A percentile compares a stretch with the other conserved stretches of the same genome.
Conservation (phyloP, 192 early-diverging fungal species). For the Phycomyces nitens region DNA sequence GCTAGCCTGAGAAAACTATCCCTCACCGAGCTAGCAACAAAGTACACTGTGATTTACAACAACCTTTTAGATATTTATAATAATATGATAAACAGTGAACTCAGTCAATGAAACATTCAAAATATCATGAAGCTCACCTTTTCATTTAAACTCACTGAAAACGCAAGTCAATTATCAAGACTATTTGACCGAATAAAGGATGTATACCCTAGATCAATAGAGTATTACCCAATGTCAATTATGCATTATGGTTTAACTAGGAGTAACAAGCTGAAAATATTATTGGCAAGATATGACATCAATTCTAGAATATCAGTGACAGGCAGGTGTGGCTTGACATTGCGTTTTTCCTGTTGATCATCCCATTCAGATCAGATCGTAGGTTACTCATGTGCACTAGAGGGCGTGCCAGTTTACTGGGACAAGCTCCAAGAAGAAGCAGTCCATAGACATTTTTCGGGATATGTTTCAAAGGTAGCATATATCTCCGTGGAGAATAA, state of each 20-base stretch:
- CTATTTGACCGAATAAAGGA: background rate
- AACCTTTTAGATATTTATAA: constrained; percentile 98
- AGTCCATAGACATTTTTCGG: constrained; percentile 86
- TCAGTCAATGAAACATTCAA: constrained; percentile 64
- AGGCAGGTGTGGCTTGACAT: constrained; percentile 89
- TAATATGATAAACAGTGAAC: constrained; percentile 71
- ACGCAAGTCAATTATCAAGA: constrained; percentile 4
- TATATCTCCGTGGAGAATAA: no score
- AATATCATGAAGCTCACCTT: constrained; percentile 90
- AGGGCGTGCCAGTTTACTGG: constrained; percentile 79
- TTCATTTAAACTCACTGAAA: constrained; percentile 86
- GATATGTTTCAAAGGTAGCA: constrained; percentile 80
- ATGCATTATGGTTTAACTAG: no score
- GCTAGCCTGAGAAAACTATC: constrained; percentile 90
- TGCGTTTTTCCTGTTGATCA: constrained; percentile 82
- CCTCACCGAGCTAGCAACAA: constrained; percentile 91
- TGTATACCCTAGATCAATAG: no score
- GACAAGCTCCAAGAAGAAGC: constrained; percentile 89
- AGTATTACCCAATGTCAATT: no score
- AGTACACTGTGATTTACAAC: constrained; percentile 99
- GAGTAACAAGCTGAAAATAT: constrained; percentile 94
- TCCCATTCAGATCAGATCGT: constrained; percentile 86
- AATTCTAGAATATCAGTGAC: constrained; percentile 81
- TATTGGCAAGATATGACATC: constrained; percentile 92
- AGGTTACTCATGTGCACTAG: constrained; percentile 80